Conservation (phyloP, 1,139 yeast species). For the Geotrichum bryndzae region DNA sequence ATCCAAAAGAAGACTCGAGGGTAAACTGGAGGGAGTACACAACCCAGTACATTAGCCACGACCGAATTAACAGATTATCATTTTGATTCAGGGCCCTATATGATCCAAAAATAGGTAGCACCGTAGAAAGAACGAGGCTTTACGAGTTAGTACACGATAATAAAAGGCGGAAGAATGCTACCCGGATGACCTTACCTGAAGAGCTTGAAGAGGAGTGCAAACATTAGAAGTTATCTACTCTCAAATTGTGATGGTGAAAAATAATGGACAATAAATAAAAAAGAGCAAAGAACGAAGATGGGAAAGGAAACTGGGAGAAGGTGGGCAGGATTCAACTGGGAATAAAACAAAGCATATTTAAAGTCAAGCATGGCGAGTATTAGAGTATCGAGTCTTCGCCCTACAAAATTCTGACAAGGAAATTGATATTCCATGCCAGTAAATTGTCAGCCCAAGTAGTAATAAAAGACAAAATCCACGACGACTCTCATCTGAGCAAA, state of each 20-base stretch:
- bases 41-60: constrained; percentile 62
- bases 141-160: background rate
- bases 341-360: background rate
- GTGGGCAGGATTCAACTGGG: background rate
- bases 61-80: constrained; percentile 43
- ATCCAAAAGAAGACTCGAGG: constrained; percentile 41
- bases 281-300: background rate
- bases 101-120: constrained; percentile 55
- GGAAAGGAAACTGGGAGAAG: background rate
- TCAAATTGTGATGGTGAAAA: background rate
- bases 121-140: constrained; percentile 38
- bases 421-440: too few relatives aligned
- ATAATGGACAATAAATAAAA: background rate
- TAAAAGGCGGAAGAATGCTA: background rate
- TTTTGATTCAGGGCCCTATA: constrained; percentile 48
- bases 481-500: background rate
- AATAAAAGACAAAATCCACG: background rate
- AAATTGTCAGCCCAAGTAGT: too few relatives aligned
- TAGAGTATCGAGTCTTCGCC: too few relatives aligned
- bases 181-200: constrained; percentile 19
- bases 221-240: constrained; percentile 16
- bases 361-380: background rate
- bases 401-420: too few relatives aligned
- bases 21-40: constrained; percentile 42
- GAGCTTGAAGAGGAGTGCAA: constrained; percentile 21